These are phyloP conservation scores for Boletellus ananas DNA, from an alignment of 768 basidiomycete species.

Conservation along the genomic window DNA sequence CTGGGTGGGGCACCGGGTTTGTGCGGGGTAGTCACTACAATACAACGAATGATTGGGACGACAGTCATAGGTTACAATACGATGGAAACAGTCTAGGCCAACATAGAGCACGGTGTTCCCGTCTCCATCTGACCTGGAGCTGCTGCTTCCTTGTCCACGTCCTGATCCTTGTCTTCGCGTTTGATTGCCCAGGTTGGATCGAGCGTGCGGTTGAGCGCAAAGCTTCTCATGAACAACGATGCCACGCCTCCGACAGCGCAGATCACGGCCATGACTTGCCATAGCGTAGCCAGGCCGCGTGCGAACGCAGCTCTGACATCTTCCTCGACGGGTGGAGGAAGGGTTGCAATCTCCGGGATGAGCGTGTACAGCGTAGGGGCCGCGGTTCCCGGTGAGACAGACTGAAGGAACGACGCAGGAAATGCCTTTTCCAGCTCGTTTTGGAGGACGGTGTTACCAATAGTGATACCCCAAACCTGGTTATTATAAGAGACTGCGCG, in stretches of 20 bases:
- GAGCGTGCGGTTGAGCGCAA: conserved; percentile 6
- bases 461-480: conserved; percentile 49
- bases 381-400: conserved; percentile 36
- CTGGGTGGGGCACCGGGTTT: too few species aligned
- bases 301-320: conserved; percentile 43
- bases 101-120: too few species aligned
- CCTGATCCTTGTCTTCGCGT: too few species aligned
- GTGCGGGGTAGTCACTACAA: too few species aligned
- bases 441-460: conserved; percentile 49
- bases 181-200: conserved; percentile 10
- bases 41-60: too few species aligned
- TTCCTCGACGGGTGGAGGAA: conserved; percentile 31
- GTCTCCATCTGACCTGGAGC: too few species aligned
- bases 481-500: not conserved
- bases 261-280: conserved; percentile 43
- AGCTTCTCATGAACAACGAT: conserved; percentile 17
- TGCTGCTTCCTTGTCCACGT: too few species aligned
- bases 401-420: conserved; percentile 34
- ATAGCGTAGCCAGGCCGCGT: conserved; percentile 36
- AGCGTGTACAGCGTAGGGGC: conserved; percentile 38
- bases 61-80: too few species aligned
- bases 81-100: too few species aligned
- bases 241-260: conserved; percentile 13
- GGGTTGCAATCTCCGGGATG: conserved; percentile 39
- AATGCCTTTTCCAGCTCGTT: conserved; percentile 44